A percentile compares a stretch with the other conserved stretches of the same genome.
phyloP scores from a whole-genome alignment of 2,329 filamentous ascomycete species.

The Colletotrichum sp. region DNA sequence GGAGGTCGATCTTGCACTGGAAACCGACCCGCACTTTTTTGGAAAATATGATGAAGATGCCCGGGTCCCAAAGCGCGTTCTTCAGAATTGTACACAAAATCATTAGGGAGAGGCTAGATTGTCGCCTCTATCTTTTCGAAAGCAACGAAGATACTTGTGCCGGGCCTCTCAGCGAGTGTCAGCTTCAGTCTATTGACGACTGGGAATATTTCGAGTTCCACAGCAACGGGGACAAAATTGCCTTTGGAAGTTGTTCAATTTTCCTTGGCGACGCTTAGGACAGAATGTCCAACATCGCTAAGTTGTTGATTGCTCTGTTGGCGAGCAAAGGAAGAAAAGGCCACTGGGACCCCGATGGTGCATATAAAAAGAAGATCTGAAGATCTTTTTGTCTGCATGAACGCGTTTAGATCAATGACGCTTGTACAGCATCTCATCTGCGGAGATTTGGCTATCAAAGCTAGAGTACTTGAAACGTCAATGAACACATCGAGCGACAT shows the following conservation, averaged over 20 bases:
- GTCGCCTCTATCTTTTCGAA: neutral
- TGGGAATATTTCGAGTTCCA: too few relatives aligned
- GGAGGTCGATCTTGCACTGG: too few relatives aligned
- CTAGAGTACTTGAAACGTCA: too few relatives aligned
- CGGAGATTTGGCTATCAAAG: too few relatives aligned
- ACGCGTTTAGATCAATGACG: too few relatives aligned
- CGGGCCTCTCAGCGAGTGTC: neutral
- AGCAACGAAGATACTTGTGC: neutral
- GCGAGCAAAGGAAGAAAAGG: neutral
- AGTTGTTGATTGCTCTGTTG: neutral
- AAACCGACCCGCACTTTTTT: neutral
- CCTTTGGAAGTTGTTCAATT: too few relatives aligned
- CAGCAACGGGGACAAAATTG: too few relatives aligned
- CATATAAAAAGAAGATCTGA: neutral
- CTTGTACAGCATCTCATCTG: too few relatives aligned
- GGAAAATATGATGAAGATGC: neutral
- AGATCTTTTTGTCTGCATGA: too few relatives aligned
- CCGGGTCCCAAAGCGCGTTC: accelerated
- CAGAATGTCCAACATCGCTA: neutral
- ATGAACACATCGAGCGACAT: neutral
- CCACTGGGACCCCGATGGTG: neutral
- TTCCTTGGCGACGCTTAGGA: too few relatives aligned
- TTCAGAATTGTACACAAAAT: neutral
- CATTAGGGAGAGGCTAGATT: accelerated
- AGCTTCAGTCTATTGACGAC: neutral